Conservation (phyloP, 2,329 filamentous ascomycete species). For the Bretziella fagacearum region DNA sequence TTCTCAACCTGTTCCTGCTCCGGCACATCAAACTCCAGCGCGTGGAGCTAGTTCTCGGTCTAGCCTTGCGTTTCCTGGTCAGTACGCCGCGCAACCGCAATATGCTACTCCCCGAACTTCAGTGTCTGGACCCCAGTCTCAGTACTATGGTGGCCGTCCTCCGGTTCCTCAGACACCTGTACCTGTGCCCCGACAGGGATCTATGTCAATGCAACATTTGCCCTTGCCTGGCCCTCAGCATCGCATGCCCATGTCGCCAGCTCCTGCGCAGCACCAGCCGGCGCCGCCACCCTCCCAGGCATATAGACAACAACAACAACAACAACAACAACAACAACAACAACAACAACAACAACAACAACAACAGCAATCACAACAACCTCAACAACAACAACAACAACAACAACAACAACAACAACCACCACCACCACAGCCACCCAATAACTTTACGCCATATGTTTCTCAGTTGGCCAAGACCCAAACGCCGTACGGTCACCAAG, state of each 20-base stretch:
- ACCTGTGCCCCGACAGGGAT: slow-evolving; percentile 12
- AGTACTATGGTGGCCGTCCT: slow-evolving; percentile 12
- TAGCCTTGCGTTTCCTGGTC: slow-evolving; percentile 26
- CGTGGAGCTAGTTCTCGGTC: slow-evolving; percentile 16
- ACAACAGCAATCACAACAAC: slow-evolving; percentile 20
- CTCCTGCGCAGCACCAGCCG: slow-evolving; percentile 15
- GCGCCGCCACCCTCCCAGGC: slow-evolving; percentile 20
- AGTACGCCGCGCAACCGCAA: slow-evolving; percentile 21
- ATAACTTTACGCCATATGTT: slow-evolving; percentile 31
- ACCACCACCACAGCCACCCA: too few relatives aligned
- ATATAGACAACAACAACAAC: slow-evolving; percentile 16
- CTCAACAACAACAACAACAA: slow-evolving; percentile 16
- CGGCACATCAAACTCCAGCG: slow-evolving; percentile 5
- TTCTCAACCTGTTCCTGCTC: slow-evolving; percentile 11
- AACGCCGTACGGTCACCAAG: slow-evolving; percentile 34
- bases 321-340: slow-evolving; percentile 21
- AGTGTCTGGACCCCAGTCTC: slow-evolving; percentile 6
- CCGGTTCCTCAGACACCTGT: slow-evolving; percentile 13
- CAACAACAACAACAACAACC: slow-evolving; percentile 18
- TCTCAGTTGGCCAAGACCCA: slow-evolving; percentile 36
- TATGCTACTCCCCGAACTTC: slow-evolving; percentile 10
- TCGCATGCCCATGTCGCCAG: slow-evolving; percentile 20
- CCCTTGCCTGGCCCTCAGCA: slow-evolving; percentile 13
- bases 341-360: slow-evolving; percentile 19
- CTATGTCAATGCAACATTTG: slow-evolving; percentile 11